Evolutionary conservation across 768 basidiomycete genomes (phyloP).

Genomic region (Astraeus odoratus): DNA sequence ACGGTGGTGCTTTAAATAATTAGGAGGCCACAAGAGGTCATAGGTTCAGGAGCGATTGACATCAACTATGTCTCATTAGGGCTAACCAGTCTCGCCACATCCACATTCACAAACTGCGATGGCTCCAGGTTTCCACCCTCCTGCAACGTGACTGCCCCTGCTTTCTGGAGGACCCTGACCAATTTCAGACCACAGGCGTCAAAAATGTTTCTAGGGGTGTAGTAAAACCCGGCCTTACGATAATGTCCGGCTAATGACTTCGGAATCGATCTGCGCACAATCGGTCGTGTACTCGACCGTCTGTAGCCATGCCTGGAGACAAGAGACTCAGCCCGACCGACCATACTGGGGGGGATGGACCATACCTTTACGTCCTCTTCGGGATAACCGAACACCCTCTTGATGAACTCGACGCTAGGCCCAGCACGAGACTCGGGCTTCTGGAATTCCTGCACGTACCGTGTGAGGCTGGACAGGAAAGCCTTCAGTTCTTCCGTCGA

Average conservation of each 20-base stretch:
- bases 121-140: conserved; percentile 45
- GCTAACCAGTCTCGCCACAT: not conserved
- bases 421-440: conserved; percentile 48
- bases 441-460: conserved; percentile 61
- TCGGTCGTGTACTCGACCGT: conserved; percentile 71
- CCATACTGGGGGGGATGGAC: not conserved
- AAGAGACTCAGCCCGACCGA: not conserved
- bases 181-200: conserved; percentile 4
- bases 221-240: conserved; percentile 43
- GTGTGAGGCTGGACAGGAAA: conserved; percentile 62
- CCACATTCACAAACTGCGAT: conserved; percentile 47
- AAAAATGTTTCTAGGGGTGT: conserved; percentile 1
- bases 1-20: too few relatives aligned
- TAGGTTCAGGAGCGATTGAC: conserved; percentile 31
- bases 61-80: conserved; percentile 18
- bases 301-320: conserved; percentile 65
- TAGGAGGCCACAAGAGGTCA: too few relatives aligned
- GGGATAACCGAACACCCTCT: conserved; percentile 71
- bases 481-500: conserved; percentile 37
- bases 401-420: conserved; percentile 68
- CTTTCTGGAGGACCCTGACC: conserved; percentile 56
- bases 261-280: conserved; percentile 55
- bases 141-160: conserved; percentile 56
- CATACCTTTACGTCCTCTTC: conserved; percentile 72
- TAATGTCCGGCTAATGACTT: conserved; percentile 65